These are phyloP conservation scores for Penicillium hordei DNA, from an alignment of 2,329 filamentous ascomycete genomes.

Conservation along the genomic window DNA sequence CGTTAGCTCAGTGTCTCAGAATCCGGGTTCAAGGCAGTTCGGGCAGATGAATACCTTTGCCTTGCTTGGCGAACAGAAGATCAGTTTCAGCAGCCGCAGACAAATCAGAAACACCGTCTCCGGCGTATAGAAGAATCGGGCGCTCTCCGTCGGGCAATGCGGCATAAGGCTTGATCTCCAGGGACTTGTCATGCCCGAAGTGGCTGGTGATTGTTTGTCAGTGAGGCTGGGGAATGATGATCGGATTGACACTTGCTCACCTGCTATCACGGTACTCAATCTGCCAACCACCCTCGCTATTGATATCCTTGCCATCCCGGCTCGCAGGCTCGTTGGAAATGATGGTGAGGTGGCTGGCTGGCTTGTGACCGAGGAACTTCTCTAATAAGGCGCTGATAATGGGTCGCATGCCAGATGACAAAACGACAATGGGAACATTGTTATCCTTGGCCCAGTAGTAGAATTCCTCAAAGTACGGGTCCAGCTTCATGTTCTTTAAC, in stretches of 20 bases:
- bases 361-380: constrained; percentile 75
- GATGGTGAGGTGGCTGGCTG: constrained; percentile 72
- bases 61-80: constrained; percentile 88
- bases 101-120: constrained; percentile 89
- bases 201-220: constrained; percentile 49
- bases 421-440: constrained; percentile 87
- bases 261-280: constrained; percentile 87
- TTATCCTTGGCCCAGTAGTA: constrained; percentile 76
- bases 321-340: constrained; percentile 78
- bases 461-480: constrained; percentile 85
- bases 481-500: constrained; percentile 78
- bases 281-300: constrained; percentile 80
- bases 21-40: not conserved
- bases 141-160: constrained; percentile 65
- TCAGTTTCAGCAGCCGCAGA: constrained; percentile 92
- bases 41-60: constrained; percentile 62
- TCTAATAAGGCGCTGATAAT: constrained; percentile 82
- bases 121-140: constrained; percentile 89
- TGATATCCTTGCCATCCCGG: constrained; percentile 68
- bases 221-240: not conserved
- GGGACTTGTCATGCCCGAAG: constrained; percentile 96
- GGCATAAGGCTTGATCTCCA: constrained; percentile 81
- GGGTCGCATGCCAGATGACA: constrained; percentile 90
- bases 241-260: constrained; percentile 41
- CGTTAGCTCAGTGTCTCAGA: not conserved